Conservation (phyloP, 1,284 basidiomycete species). For the Trametes pubescens region DNA sequence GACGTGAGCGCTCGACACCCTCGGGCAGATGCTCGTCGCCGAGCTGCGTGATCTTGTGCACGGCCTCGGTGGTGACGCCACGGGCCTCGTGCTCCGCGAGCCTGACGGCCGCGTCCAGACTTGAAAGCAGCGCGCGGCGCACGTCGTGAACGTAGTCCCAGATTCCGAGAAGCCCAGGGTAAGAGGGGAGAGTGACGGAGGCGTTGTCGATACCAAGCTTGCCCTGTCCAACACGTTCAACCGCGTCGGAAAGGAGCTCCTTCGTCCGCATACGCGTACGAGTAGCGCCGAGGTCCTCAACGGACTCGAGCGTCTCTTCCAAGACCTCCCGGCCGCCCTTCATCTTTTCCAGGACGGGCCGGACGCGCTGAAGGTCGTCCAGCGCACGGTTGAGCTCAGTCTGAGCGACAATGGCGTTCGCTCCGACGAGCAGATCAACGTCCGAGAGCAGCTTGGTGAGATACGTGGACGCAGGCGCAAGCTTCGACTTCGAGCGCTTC, state of each 20-base stretch:
- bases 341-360: conserved; percentile 91
- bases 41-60: conserved; percentile 73
- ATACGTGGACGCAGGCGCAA: conserved; percentile 95
- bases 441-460: conserved; percentile 90
- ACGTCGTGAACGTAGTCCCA: conserved; percentile 94
- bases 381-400: conserved; percentile 82
- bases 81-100: conserved; percentile 89
- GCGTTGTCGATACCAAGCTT: conserved; percentile 66
- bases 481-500: conserved; percentile 95
- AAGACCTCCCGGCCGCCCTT: conserved; percentile 75
- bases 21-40: conserved; percentile 85
- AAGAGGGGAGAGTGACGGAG: conserved; percentile 73
- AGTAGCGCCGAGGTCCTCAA: conserved; percentile 80
- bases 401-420: conserved; percentile 89
- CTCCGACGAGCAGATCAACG: conserved; percentile 85
- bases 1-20: conserved; percentile 80
- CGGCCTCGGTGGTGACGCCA: conserved; percentile 70
- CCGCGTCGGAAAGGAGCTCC: conserved; percentile 70
- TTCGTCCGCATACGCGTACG: conserved; percentile 66
- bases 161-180: conserved; percentile 87
- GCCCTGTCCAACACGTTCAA: conserved; percentile 84
- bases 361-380: conserved; percentile 73
- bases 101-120: conserved; percentile 85
- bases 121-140: conserved; percentile 78
- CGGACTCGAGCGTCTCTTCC: conserved; percentile 80